Evolutionary conservation across 768 basidiomycete genomes (phyloP), one percentile per base, ranked within the genome.

Genomic region (Sporobolomyces pararoseus): DNA sequence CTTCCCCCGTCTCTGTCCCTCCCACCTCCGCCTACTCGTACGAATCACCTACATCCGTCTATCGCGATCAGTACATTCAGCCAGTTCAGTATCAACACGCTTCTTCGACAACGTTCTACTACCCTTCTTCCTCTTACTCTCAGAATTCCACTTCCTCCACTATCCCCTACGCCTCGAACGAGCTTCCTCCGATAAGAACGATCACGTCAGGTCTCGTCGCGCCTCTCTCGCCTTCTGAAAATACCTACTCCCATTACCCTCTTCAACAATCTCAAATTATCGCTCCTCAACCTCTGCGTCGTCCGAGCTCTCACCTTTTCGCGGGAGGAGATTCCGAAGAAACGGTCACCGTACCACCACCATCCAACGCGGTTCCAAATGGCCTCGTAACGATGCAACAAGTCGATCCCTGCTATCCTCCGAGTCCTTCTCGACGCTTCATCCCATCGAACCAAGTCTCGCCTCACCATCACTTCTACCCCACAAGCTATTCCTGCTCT

Each of bases 201-300:
- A 27, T 68, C 52, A 55, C 66, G 32, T 62, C 59, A 17, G 66
- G 59, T 13, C 52, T 68, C 21, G 66, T 62, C 39, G 66, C n/a
- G 3, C 66, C 66, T 3, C 39, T 35, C 1, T 62, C 66, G 1
- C 66, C 66, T 1, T 44, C 66, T 2, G 29, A 51, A 39, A 52
- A 62, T 1, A 39, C 19, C 12, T 61, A 61, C 46, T 19, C 59
- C 31, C 59, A 31, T 6, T 61, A 49, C 17, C 19, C 46, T 23
- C 31, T 10, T 35, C 53, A 23, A 35, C 46, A n/a, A n/a, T n/a
- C n/a, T n/a, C n/a, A 37, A 23, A 7, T 47, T 23, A 2, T 21
- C n/a, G 58, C 51, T 2, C 65, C 65, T 25, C 58, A 53, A 17
- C 58, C 57, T 4, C 19, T 23, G 4, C 59, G 17, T 16, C 29